Conservation (phyloP, 768 basidiomycete species). For the Mycena pura region DNA sequence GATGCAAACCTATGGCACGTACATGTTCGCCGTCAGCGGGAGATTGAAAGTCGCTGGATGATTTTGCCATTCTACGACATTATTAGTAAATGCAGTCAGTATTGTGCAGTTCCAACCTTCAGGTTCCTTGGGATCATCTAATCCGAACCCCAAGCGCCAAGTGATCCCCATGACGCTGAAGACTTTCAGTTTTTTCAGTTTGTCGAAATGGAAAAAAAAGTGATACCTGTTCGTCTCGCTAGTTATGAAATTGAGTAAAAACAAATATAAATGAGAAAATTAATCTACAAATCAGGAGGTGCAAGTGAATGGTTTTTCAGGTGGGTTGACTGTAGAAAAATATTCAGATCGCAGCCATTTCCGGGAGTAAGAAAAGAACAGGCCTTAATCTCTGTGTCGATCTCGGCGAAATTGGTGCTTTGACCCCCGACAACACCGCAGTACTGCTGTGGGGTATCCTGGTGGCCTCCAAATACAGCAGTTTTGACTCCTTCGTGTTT, state of each 20-base stretch:
- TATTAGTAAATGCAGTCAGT: neutral
- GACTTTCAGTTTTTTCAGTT: too few species aligned
- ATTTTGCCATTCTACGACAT: constrained; percentile 60
- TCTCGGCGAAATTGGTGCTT: constrained; percentile 61
- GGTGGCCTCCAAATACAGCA: constrained; percentile 63
- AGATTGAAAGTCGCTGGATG: constrained; percentile 60
- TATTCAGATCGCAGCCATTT: neutral
- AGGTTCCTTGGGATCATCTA: constrained; percentile 56
- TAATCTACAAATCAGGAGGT: constrained; percentile 64
- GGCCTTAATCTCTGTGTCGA: constrained; percentile 66
- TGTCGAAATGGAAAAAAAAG: neutral
- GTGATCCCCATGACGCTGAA: constrained; percentile 51
- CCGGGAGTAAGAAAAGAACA: constrained; percentile 2
- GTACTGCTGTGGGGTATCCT: constrained; percentile 56
- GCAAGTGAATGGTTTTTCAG: constrained; percentile 62
- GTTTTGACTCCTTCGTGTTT: constrained; percentile 64
- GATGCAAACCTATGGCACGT: constrained; percentile 31
- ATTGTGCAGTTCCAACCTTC: constrained; percentile 49
- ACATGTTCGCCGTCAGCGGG: constrained; percentile 57
- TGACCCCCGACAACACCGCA: constrained; percentile 71
- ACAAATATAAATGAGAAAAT: neutral
- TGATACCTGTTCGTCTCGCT: constrained; percentile 14
- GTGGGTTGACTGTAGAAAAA: constrained; percentile 47
- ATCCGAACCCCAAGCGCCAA: constrained; percentile 68
- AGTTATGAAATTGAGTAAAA: neutral